Percentiles rank a stretch among this genome's conserved stretches.
phyloP scores from a whole-genome alignment of 2,329 filamentous ascomycete genomes.

The Furcasterigmium furcatum region DNA sequence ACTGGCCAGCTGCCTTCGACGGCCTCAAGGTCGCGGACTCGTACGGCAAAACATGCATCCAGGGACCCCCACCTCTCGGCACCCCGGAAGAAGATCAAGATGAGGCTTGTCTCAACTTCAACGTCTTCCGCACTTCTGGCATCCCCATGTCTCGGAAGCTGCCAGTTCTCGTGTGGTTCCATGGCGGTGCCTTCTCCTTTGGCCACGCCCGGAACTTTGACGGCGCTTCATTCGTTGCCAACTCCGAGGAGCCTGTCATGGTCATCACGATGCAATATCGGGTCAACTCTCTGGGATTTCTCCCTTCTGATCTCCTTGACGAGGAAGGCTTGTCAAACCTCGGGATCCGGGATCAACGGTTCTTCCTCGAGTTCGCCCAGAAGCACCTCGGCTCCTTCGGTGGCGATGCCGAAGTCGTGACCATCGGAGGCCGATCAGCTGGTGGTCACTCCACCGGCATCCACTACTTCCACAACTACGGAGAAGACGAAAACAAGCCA shows the following conservation, averaged over 20 bases:
- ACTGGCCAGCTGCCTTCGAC: conserved; percentile 34
- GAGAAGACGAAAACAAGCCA: conserved; percentile 20
- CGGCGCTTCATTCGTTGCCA: conserved; percentile 25
- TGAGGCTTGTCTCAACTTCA: conserved; percentile 35
- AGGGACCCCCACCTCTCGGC: conserved; percentile 21
- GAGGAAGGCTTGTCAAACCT: conserved; percentile 41
- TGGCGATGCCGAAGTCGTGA: conserved; percentile 47
- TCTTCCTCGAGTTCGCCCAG: conserved; percentile 50
- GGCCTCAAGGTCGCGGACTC: conserved; percentile 30
- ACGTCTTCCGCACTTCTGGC: conserved; percentile 30
- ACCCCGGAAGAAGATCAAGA: conserved; percentile 17
- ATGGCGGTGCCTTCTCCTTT: conserved; percentile 30
- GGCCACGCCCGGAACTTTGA: conserved; percentile 31
- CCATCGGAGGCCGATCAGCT: conserved; percentile 52
- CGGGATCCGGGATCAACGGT: conserved; percentile 49
- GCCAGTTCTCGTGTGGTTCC: conserved; percentile 35
- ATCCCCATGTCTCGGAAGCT: conserved; percentile 29
- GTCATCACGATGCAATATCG: conserved; percentile 42
- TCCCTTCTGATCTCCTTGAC: conserved; percentile 39
- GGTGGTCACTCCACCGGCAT: conserved; percentile 38
- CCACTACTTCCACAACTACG: conserved; percentile 34
- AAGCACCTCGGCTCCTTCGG: conserved; percentile 50
- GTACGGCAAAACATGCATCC: conserved; percentile 39
- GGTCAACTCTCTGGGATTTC: conserved; percentile 25
- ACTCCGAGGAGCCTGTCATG: conserved; percentile 33